Evolutionary conservation across 108 stramenopile species (phyloP), one percentile per base, ranked within the genome.

Genomic region (Seminavis robusta): DNA sequence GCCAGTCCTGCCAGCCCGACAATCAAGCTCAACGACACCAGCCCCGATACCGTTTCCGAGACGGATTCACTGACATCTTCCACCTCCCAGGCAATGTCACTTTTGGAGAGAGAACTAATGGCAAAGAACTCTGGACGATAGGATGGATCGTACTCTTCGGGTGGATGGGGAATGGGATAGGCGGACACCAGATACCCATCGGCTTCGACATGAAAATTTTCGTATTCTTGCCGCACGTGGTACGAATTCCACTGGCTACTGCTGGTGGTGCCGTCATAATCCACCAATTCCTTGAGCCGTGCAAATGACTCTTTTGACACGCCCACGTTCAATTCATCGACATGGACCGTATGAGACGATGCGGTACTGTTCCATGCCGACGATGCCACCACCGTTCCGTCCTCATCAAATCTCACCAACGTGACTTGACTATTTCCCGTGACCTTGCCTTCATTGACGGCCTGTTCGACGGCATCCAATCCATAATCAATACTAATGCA

Each of bases 121-220:
- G 59, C 26, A 11, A 59, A 29, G 56, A 77, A 77, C 24, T 77
- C 59, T 11, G 73, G 71, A 21, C 30, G 16, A 41, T 74, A 71
- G n/a, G 42, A 9, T 20, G 51, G 36, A 56, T 67, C 65, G 36
- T 74, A 65, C 1, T 62, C 51, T 2, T 59, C 42, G 1, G 73
- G 76, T 28, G 68, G 61, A 0, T 48, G 19, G 2, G 80, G 76
- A 4, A 71, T 38, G 1, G 47, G 71, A 34, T 47, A 33, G 4
- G 48, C 30, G 0, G 71, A 29, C 27, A 71, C 33, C 20, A 70
- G 4, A 11, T 44, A 30, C 2, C 47, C 64, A 17, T 65, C 44
- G 0, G 5, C 26, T 21, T 47, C 56, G 31, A 65, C 40, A 10
- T 46, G 32, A 11, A 52, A 61, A 1, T 27, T 0, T 1, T 27